Percentiles rank a stretch among this genome's conserved stretches.
Conservation (phyloP, 1,139 yeast species). For the Diutina rugosa region DNA sequence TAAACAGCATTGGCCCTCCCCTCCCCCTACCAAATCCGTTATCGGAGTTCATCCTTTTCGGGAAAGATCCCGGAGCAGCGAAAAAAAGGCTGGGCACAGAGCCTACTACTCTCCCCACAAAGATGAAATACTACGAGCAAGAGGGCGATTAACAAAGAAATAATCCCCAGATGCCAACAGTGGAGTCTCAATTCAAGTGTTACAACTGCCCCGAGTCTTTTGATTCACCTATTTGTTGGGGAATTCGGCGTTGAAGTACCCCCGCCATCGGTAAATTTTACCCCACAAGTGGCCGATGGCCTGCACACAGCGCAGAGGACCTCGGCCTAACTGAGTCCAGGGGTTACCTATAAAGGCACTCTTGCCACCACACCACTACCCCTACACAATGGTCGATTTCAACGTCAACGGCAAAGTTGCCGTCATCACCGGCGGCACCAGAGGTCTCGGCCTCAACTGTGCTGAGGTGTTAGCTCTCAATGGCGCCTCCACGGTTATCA, state of each 20-base stretch:
- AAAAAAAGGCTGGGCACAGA: no score
- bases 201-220: no score
- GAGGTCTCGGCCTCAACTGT: constrained; percentile 62
- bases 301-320: background rate
- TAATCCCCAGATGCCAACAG: no score
- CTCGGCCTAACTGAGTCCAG: background rate
- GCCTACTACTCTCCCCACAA: no score
- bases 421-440: constrained; percentile 67
- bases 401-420: constrained; percentile 56
- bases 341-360: background rate
- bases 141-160: no score
- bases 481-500: constrained; percentile 52
- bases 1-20: no score
- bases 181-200: no score
- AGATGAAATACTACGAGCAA: no score
- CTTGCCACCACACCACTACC: background rate
- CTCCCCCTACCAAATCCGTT: no score
- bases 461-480: constrained; percentile 53
- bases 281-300: background rate
- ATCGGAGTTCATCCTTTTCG: no score
- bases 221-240: no score
- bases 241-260: background rate
- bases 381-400: constrained; percentile 23
- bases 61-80: no score
- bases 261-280: background rate